Evolutionary conservation across 306 rosid species (phyloP).

Genomic region (Dryas drummondii): DNA sequence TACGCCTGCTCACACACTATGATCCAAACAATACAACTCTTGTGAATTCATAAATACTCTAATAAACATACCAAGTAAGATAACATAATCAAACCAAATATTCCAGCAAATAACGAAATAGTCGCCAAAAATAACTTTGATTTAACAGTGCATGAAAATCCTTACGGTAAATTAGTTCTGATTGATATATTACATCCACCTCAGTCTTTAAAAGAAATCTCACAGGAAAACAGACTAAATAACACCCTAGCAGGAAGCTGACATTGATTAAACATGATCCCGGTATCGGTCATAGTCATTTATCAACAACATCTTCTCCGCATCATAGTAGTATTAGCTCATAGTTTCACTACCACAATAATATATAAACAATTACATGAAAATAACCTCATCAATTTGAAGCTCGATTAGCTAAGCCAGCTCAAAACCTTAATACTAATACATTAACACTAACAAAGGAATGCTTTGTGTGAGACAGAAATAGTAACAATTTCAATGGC

Average conservation of each 20-base stretch:
- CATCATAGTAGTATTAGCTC: background rate
- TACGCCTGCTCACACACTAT: constrained; percentile 99
- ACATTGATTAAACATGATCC: background rate
- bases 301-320: background rate
- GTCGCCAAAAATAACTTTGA: background rate
- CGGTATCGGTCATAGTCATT: too few relatives aligned
- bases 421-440: background rate
- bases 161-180: background rate
- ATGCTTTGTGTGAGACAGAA: background rate
- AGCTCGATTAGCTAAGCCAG: constrained; percentile 12
- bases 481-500: background rate
- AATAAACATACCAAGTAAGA: background rate
- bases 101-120: background rate
- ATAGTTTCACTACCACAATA: background rate
- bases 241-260: background rate
- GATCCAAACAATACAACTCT: constrained; percentile 29
- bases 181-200: background rate
- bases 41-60: background rate
- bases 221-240: background rate
- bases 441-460: background rate
- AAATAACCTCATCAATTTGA: too few relatives aligned
- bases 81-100: background rate
- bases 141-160: background rate
- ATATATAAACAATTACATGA: background rate
- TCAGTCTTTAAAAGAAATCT: background rate